These are phyloP conservation scores for Guadua angustifolia DNA, from an alignment of 176 grass and related monocot genomes.

Conservation along the genomic window DNA sequence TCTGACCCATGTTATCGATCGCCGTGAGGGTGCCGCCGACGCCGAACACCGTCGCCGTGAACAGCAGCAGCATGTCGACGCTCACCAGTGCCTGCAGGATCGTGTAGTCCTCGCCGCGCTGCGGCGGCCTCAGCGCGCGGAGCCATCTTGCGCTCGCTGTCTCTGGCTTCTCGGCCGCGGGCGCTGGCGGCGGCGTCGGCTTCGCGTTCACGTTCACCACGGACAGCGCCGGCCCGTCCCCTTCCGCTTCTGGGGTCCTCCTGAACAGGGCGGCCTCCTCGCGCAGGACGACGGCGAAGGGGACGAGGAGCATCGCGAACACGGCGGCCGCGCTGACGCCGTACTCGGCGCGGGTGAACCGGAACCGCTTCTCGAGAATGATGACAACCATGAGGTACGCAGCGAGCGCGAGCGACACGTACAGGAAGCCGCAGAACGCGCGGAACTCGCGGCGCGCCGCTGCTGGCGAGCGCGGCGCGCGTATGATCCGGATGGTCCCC, in stretches of 20 bases:
- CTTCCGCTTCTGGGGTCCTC: neutral
- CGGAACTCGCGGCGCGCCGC: slow-evolving; percentile 9
- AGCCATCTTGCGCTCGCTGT: neutral
- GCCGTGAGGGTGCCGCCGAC: slow-evolving; percentile 50
- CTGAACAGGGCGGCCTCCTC: slow-evolving; percentile 35
- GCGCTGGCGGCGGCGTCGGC: neutral
- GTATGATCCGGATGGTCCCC: slow-evolving; percentile 48
- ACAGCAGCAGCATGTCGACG: slow-evolving; percentile 73
- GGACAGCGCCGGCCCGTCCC: neutral
- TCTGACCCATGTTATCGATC: slow-evolving; percentile 60
- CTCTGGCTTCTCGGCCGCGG: neutral
- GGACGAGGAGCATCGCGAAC: slow-evolving; percentile 8
- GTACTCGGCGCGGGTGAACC: slow-evolving; percentile 34
- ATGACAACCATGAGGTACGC: slow-evolving; percentile 41
- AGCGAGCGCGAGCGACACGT: slow-evolving; percentile 40
- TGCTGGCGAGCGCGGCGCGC: neutral
- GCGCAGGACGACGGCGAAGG: slow-evolving; percentile 29
- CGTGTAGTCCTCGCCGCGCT: slow-evolving; percentile 71
- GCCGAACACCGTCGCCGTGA: slow-evolving; percentile 58
- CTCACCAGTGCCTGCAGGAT: slow-evolving; percentile 68
- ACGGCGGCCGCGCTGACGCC: slow-evolving; percentile 31
- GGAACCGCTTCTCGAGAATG: slow-evolving; percentile 41
- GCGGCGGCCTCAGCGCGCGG: slow-evolving; percentile 19
- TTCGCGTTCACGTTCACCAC: neutral
- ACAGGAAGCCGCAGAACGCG: slow-evolving; percentile 34